phyloP scores from a whole-genome alignment of 805 yeast species.

The Cyberlindnera xylosilytica region DNA sequence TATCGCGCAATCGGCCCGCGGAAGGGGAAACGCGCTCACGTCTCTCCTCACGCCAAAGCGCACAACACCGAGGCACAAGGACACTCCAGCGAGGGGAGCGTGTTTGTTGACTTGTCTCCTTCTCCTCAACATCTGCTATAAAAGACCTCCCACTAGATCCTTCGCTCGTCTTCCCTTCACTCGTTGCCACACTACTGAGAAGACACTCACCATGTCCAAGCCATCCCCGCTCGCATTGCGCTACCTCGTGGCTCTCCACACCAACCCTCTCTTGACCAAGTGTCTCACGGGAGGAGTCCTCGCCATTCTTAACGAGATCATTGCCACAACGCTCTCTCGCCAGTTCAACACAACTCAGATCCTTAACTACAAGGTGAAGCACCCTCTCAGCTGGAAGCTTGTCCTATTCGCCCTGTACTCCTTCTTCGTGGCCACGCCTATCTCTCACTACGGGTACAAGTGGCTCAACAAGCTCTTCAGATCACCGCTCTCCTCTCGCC shows the following conservation, averaged over 20 bases:
- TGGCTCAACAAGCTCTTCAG: conserved; percentile 43
- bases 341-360: conserved; percentile 34
- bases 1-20: conserved; percentile 1
- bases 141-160: neutral
- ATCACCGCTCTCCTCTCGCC: conserved; percentile 36
- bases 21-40: neutral
- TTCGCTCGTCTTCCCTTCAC: neutral
- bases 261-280: conserved; percentile 57
- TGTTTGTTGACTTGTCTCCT: neutral
- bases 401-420: conserved; percentile 57
- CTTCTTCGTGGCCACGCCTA: conserved; percentile 50
- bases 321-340: conserved; percentile 49
- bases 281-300: conserved; percentile 53
- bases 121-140: no score
- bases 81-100: neutral
- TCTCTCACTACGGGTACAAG: conserved; percentile 51
- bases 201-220: conserved; percentile 1
- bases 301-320: conserved; percentile 54
- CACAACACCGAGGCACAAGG: conserved; percentile 6
- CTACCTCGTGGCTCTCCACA: conserved; percentile 38
- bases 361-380: conserved; percentile 19
- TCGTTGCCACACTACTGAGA: neutral
- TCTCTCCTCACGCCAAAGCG: conserved; percentile 5
- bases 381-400: conserved; percentile 35
- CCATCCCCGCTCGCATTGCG: conserved; percentile 19